Evolutionary conservation across 1,284 basidiomycete genomes (phyloP), one percentile per base, ranked within the genome.

Genomic region (Pseudozyma tsukubaensis): DNA sequence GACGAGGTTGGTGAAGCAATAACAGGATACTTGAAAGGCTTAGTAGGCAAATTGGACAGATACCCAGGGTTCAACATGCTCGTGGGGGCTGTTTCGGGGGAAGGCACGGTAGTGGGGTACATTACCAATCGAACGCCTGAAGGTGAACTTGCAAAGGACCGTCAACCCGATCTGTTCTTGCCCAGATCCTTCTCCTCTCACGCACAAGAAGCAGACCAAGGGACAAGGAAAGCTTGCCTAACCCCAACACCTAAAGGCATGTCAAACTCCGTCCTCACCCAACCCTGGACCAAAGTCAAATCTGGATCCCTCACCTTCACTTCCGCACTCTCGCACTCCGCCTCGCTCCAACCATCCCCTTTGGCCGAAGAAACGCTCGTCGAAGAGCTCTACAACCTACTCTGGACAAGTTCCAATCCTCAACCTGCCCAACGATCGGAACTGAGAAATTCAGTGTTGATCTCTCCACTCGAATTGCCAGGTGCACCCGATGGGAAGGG

Each of bases 1-100:
- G 49, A 57, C 12, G 52, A 61, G 21, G 52, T 53, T 32, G 14
- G 16, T 18, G n/a, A 1, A 10, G 45, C 60, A 9, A 42, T 65
- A 0, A 14, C 44, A 14, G 13, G 24, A 11, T 79, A 75, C 32
- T 29, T 79, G 3, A 11, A 21, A 7, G 36, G 37, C 0, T 42
- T 76, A 2, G 47, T 21, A 0, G 29, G 3, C 3, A 61, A 50
- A 48, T 36, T 58, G 40, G 72, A 71, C 14, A 19, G 64, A 10
- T 80, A 32, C 32, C 70, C 79, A 0, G 80, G 80, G 2, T 82
- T 82, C 55, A 82, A 80, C 48, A 49, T 82, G 10, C 39, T 82
- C 14, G 47, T 79, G 3, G 79, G 79, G 0, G 14, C 51, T 0
- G 10, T 65, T 7, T 52, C 57, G 1, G n/a, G 16, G 0, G 19